Base-by-base conservation (phyloP, 805 yeast species). In the Ogataea pini region DNA sequence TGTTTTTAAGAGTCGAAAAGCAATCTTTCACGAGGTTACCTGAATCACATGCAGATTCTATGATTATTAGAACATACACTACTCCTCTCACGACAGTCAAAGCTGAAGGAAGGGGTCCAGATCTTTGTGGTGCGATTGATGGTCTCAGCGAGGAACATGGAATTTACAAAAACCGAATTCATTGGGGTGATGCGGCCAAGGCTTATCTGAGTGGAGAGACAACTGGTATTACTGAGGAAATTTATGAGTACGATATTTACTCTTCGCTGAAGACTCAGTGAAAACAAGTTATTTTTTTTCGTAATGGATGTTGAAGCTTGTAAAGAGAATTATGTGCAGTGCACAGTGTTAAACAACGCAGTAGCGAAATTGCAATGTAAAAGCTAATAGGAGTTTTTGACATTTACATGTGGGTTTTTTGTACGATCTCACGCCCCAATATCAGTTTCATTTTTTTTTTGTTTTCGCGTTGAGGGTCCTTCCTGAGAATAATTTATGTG, bases 121-220 rank as follows among this genome's bases (percentile, higher is more conserved):
- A 82, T 16, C 65, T 87, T 17, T 69, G 73, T 39, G 83, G 80
- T 7, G 89, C 90, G 1, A 78, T 88, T 29, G 76, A 77, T 18
- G 85, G 82, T 0, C 73, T 86, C 60, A 84, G 85, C 7, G 79
- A 71, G 3, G 78, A 71, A 20, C 63, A 86, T 48, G 80, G 82
- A 1, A 68, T 69, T 22, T 87, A 87, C 68, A 87, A 87, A 63
- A 73, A 79, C 49, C 73, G 79, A 27, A 74, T 75, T 2, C 82
- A 72, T 53, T 86, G 94, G 90, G 89, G 90, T 0, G 79, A 78
- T 0, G 85, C 91, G 0, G 83, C 80, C 0, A 70, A 71, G 49
- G 55, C 66, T 3, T 78, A 65, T 43, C 42, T 77, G 52, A 64
- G 60, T 28, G 70, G 70, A 2, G 71, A 72, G 39, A 57, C 70